Evolutionary conservation across 2,329 filamentous ascomycete species (phyloP), one percentile per base, ranked within the genome.

Genomic region (Pseudogymnoascus sp.): DNA sequence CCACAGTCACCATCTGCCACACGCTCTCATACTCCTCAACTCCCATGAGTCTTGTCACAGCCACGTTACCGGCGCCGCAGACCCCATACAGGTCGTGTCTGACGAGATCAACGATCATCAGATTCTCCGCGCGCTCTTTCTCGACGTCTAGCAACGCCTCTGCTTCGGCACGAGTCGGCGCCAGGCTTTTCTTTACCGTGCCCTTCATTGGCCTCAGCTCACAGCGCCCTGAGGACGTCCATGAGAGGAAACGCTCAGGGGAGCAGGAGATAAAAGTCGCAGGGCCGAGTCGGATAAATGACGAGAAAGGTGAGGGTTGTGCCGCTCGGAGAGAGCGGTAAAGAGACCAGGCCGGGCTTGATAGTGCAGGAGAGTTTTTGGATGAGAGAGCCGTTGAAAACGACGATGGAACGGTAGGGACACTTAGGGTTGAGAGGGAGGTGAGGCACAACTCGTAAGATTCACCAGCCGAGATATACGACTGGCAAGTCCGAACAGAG

Each of bases 81-180:
- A 96, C 86, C n/a, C 87, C 85, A 74, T 95, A 89, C 11, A 97
- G 79, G 73, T 97, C 93, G 71, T 97, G 93, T 0, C 93, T 84
- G n/a, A 97, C 94, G 0, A 97, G 80, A 73, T 97, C 93, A 2
- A 96, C 92, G 69, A 97, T 97, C 94, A 97, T 97, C 23, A 97
- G 82, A 71, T 97, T 97, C 77, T 97, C 93, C 0, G 93, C 93
- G 69, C 90, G 87, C 74, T 97, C 94, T 73, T 97, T 97, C 21
- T 90, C 88, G 0, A 90, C 83, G 63, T 88, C 84, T 12, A 97
- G 82, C 39, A 95, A 83, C 29, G 78, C 77, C 65, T 87, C 85
- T 0, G 93, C 92, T 69, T 89, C 82, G 4, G 81, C 82, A n/a
- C 89, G 79, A 0, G 88, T 94, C 38, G 88, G 72, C 1, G 78